A percentile compares a stretch with the other conserved stretches of the same genome.
phyloP scores from a whole-genome alignment of 768 basidiomycete genomes.

The Galerina marginata region DNA sequence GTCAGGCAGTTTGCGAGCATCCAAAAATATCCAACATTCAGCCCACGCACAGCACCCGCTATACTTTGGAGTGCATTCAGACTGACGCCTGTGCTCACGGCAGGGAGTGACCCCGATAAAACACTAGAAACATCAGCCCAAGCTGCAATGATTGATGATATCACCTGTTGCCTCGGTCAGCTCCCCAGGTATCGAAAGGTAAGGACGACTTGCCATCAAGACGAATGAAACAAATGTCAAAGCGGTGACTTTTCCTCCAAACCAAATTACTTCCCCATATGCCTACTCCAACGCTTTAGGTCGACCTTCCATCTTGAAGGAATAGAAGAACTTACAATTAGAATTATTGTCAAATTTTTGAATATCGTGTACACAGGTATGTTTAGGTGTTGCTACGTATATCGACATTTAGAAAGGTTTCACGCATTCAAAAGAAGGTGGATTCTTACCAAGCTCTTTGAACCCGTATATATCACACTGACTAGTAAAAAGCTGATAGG shows the following conservation, averaged over 20 bases:
- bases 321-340: constrained; percentile 68
- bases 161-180: constrained; percentile 53
- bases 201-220: constrained; percentile 72
- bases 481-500: constrained; percentile 94
- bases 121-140: constrained; percentile 81
- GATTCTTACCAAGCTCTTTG: constrained; percentile 87
- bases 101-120: constrained; percentile 40
- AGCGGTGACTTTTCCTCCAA: constrained; percentile 85
- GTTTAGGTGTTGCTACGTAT: constrained; percentile 87
- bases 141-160: constrained; percentile 97
- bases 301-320: not conserved
- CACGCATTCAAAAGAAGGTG: not conserved
- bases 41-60: constrained; percentile 47
- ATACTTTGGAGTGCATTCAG: constrained; percentile 44
- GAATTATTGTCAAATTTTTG: constrained; percentile 99
- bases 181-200: not conserved
- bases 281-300: constrained; percentile 55
- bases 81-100: constrained; percentile 38
- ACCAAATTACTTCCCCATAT: constrained; percentile 98
- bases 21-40: constrained; percentile 93
- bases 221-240: constrained; percentile 89
- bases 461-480: constrained; percentile 95
- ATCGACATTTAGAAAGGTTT: not conserved
- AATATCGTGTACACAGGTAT: constrained; percentile 99
- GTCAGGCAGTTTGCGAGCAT: constrained; percentile 92